Percentiles rank a stretch among this genome's conserved stretches.
Evolutionary conservation across 1,284 basidiomycete genomes (phyloP).

Genomic region (Trametes versicolor): DNA sequence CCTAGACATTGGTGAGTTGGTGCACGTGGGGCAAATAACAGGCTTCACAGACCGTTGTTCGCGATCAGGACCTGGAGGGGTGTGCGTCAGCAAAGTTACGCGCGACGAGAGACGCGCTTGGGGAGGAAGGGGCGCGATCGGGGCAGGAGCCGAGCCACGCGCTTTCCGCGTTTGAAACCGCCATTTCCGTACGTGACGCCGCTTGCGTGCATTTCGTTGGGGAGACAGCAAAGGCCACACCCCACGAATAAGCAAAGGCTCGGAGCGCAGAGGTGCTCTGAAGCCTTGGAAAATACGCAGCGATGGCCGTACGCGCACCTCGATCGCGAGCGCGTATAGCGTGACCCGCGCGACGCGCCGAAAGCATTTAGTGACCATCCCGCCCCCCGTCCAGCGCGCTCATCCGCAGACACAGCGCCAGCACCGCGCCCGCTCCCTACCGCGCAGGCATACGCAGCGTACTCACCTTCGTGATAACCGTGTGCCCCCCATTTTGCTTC

Average conservation of each 20-base stretch:
- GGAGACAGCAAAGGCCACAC: neutral
- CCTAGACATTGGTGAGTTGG: conserved; percentile 53
- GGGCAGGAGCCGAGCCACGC: conserved; percentile 20
- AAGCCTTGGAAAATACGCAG: neutral
- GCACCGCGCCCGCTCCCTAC: neutral
- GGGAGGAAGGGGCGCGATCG: conserved; percentile 4
- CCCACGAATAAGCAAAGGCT: neutral
- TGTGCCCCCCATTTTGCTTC: conserved; percentile 92
- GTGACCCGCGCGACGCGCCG: conserved; percentile 30
- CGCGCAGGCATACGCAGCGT: neutral
- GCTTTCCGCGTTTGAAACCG: conserved; percentile 20
- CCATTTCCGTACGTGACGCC: conserved; percentile 15
- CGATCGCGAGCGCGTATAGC: conserved; percentile 18
- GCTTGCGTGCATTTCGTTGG: conserved; percentile 10
- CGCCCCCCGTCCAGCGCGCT: conserved; percentile 3
- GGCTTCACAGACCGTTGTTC: conserved; percentile 81
- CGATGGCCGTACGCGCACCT: neutral
- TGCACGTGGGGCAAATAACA: neutral
- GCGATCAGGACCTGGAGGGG: conserved; percentile 87
- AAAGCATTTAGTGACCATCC: conserved; percentile 3
- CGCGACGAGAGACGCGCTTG: neutral
- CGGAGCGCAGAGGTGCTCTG: too few relatives aligned
- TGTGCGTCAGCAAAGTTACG: conserved; percentile 13
- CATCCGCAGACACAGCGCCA: conserved; percentile 1
- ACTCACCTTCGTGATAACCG: conserved; percentile 95